Evolutionary conservation across 1,284 basidiomycete species (phyloP), one percentile per base, ranked within the genome.

Genomic region (Filobasidium uniguttulatum): DNA sequence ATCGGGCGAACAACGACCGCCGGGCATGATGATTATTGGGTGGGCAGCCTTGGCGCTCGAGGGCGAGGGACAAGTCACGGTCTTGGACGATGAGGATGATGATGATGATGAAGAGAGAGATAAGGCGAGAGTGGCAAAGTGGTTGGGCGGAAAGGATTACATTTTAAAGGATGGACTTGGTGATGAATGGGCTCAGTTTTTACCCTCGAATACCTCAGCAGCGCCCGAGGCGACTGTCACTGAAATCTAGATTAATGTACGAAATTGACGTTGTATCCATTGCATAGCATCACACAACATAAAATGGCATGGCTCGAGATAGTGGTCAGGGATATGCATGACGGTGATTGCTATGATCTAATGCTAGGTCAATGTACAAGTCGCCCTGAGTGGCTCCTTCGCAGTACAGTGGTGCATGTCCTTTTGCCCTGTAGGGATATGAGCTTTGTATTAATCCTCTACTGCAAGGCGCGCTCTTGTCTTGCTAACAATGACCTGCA

Each of bases 1-100:
- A 48, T 70, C 74, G 5, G 86, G 87, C 4, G 85, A 90, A 59
- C 89, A 96, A 65, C 71, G 91, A 23, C 90, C 91, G 5, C 93
- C 93, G 0, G 91, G 89, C 2, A 91, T 98, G 84, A 83, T 97
- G 62, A 75, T 96, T 22, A 77, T 98, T 54, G 91, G 93, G 0
- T 97, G 91, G 91, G 76, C 82, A 5, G 74, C 72, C 12, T 59
- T 77, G 22, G 71, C 72, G 22, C 62, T 78, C 29, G 71, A 74
- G 35, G 76, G 75, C 0, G 58, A 67, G 44, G 77, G 77, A 1
- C 70, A 73, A 31, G 68, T 75, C 35, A 67, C 65, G 37, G 68
- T 78, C 5, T 62, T 77, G 34, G 67, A 69, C 46, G 63, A 61
- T 14, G 64, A 64, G 36, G 57, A 54, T 2, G 49, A 37, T 6